Evolutionary conservation across 768 basidiomycete species (phyloP), one percentile per base, ranked within the genome.

Genomic region (Tricholoma furcatifolium): DNA sequence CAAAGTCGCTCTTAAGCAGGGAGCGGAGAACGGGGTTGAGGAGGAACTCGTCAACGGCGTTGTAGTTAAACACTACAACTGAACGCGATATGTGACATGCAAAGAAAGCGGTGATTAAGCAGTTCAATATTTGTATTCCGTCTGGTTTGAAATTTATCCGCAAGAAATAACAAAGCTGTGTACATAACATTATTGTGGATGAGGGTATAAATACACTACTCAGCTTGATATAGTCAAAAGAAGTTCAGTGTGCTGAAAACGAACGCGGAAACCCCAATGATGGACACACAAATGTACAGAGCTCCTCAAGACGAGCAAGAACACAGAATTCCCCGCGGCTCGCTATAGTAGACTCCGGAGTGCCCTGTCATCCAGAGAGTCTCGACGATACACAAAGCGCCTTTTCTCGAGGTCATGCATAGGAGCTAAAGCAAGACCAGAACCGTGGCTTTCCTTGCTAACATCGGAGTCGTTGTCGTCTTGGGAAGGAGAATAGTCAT

Each of bases 361-460:
- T 36, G 80, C 77, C 52, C 74, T 75, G 60, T 88, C 87, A 64
- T 89, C 87, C 32, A 74, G 59, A 21, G 80, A 81, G 50, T 84
- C 74, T 51, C 87, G 77, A 47, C 77, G 74, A 50, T 84, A 87
- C 9, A 78, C 77, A 56, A 20, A 43, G 1, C 64, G 69, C 23
- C 47, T 54, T 20, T 84, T 76, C 43, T 74, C 74, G 49, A 88
- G 69, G 17, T 78, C 69, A 47, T 78, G 71, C 40, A 89, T 72
- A 15, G 87, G 85, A 4, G 81, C 84, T 20, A 88, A 81, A 7
- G 81, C 82, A 20, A 88, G 47, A 6, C 53, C 35, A 43, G 47
- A 38, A 24, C 30, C 15, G 4, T 65, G 57, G 21, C 63, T 65
- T 15, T 64, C 66, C 58, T 66, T 60, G 43, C 65, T 60, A 15